Base-by-base conservation (phyloP, 140 eudicot species). In the Bidens hawaiensis region DNA sequence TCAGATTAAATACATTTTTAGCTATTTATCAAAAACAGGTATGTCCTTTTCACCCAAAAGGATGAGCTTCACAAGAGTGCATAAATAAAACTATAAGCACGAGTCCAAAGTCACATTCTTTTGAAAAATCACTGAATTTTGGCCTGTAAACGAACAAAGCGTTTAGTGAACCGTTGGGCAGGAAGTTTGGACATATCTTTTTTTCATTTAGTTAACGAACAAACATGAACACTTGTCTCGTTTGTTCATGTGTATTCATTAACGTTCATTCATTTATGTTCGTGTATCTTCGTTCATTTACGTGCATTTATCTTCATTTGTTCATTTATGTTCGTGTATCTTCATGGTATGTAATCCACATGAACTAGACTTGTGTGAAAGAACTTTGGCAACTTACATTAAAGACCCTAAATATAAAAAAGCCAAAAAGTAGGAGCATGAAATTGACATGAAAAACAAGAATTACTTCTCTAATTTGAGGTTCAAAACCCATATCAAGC, bases 401-500 rank as follows among this genome's bases (percentile, higher is more conserved):
- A 34, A 60, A 51, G 12, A 61, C 10, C 7, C n/a, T n/a, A n/a
- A n/a, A n/a, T n/a, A n/a, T n/a, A n/a, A n/a, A n/a, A n/a, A n/a
- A n/a, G n/a, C n/a, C n/a, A n/a, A n/a, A n/a, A n/a, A n/a, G n/a
- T n/a, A n/a, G n/a, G n/a, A n/a, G n/a, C n/a, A n/a, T 31, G 50
- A 49, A 40, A 10, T 47, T 17, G 59, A 38, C 17, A 60, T 4
- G 19, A 28, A 46, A 46, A 71, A 27, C 21, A 41, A 34, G 15
- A 0, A 8, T 52, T 27, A 88, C 94, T 90, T 88, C 94, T 82
- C 84, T 84, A 33, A 88, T 85, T 76, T 88, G 96, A 28, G 90
- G 96, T 69, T 88, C 96, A 78, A 88, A 88, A 40, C 96, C 96
- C 96, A 88, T 88, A 65, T 88, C 96, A 72, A 88, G 96, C 96